Evolutionary conservation across 2,329 filamentous ascomycete genomes (phyloP).

Genomic region (Cercospora sesami): DNA sequence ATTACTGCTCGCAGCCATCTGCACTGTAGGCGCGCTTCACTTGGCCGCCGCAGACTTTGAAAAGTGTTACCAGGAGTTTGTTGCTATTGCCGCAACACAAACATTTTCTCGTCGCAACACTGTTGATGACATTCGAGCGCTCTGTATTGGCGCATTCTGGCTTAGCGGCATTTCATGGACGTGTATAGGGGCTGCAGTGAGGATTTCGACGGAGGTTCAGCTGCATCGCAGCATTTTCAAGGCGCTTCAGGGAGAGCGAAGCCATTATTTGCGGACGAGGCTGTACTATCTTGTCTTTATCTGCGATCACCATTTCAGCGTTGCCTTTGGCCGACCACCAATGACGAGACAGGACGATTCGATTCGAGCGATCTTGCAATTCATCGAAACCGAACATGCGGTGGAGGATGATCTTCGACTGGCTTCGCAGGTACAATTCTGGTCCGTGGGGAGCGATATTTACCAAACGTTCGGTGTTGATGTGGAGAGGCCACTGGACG

Average conservation of each 20-base stretch:
- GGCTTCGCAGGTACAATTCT: slow-evolving; percentile 34
- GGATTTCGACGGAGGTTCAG: slow-evolving; percentile 44
- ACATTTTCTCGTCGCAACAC: slow-evolving; percentile 34
- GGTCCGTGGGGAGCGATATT: slow-evolving; percentile 32
- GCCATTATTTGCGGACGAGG: slow-evolving; percentile 40
- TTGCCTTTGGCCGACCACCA: slow-evolving; percentile 42
- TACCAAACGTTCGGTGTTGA: slow-evolving; percentile 36
- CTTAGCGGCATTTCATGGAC: slow-evolving; percentile 39
- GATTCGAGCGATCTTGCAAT: slow-evolving; percentile 35
- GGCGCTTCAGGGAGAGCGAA: slow-evolving; percentile 37
- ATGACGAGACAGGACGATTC: slow-evolving; percentile 40
- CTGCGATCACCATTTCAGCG: slow-evolving; percentile 44
- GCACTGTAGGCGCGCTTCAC: slow-evolving; percentile 39
- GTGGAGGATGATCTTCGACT: slow-evolving; percentile 36
- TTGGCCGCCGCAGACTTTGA: slow-evolving; percentile 34
- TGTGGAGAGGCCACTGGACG: slow-evolving; percentile 32
- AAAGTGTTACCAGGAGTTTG: slow-evolving; percentile 37
- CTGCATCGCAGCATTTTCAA: slow-evolving; percentile 43
- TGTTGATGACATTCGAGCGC: slow-evolving; percentile 37
- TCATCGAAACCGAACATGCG: slow-evolving; percentile 38
- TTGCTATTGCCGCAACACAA: slow-evolving; percentile 32
- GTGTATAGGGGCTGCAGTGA: slow-evolving; percentile 38
- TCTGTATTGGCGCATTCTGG: slow-evolving; percentile 45
- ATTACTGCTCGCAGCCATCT: slow-evolving; percentile 40
- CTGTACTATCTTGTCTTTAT: slow-evolving; percentile 45